These are phyloP conservation scores for Schizonepeta tenuifolia DNA, from an alignment of 257 asterid genomes.

Conservation along the genomic window DNA sequence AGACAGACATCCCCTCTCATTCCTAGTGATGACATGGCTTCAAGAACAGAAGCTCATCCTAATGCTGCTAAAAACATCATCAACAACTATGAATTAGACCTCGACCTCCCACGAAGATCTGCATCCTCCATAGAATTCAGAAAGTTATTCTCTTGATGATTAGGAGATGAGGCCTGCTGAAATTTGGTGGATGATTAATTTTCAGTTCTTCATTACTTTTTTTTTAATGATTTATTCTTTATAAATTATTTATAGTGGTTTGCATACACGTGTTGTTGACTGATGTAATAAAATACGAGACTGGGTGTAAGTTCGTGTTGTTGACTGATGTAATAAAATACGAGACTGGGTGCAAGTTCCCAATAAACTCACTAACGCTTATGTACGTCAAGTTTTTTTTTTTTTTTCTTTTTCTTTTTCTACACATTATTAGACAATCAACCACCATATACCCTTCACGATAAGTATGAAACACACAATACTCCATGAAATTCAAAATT, in stretches of 20 bases:
- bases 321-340: too few relatives aligned
- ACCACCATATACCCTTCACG: too few relatives aligned
- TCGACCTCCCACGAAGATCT: constrained; percentile 47
- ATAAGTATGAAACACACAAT: too few relatives aligned
- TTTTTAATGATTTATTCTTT: not conserved
- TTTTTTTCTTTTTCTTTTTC: too few relatives aligned
- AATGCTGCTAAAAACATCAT: constrained; percentile 43
- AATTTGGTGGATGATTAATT: not conserved
- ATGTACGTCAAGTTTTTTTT: too few relatives aligned
- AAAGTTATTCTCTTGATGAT: constrained; percentile 32
- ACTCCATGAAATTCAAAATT: too few relatives aligned
- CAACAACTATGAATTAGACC: constrained; percentile 33
- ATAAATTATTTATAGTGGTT: not conserved
- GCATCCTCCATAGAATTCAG: constrained; percentile 57
- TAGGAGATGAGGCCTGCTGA: constrained; percentile 13
- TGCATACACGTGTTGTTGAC: not conserved
- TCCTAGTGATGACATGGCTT: constrained; percentile 27
- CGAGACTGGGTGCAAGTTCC: not conserved
- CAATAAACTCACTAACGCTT: not conserved
- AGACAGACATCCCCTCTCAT: constrained; percentile 26
- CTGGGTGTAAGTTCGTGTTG: too few relatives aligned
- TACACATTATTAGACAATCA: too few relatives aligned
- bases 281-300: not conserved
- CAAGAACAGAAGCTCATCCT: constrained; percentile 47
- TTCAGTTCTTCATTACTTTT: not conserved